phyloP scores from a whole-genome alignment of 805 yeast species.

The Starmerella bombi region DNA sequence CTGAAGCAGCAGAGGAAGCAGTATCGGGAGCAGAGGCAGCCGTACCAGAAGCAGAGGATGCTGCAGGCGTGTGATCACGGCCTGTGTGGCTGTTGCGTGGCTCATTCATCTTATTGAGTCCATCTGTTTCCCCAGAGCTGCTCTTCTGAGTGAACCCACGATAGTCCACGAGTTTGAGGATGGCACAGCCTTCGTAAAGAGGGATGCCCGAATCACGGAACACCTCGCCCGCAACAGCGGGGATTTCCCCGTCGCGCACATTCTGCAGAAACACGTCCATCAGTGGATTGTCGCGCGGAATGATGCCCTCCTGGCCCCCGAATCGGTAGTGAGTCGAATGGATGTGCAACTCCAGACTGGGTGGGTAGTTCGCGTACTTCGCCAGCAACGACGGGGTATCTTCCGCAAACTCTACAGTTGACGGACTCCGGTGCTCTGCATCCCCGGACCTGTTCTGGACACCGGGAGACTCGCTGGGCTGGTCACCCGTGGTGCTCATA shows the following conservation, averaged over 20 bases:
- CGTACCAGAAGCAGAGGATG: background rate
- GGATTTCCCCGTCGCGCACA: conserved; percentile 70
- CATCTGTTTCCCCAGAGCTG: background rate
- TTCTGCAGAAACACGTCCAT: conserved; percentile 63
- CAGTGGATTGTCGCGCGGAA: conserved; percentile 66
- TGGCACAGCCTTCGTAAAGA: conserved; percentile 81
- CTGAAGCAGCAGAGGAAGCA: too few species aligned
- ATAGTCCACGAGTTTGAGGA: conserved; percentile 78
- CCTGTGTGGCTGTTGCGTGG: background rate
- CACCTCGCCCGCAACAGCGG: conserved; percentile 80
- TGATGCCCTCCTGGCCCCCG: conserved; percentile 78
- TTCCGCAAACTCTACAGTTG: conserved; percentile 38
- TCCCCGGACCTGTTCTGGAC: too few species aligned
- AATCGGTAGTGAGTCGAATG: conserved; percentile 85
- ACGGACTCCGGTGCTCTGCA: too few species aligned
- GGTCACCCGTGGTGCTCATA: too few species aligned
- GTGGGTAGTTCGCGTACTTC: conserved; percentile 63
- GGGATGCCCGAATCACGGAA: conserved; percentile 73
- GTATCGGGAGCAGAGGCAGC: too few species aligned
- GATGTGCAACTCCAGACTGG: conserved; percentile 79
- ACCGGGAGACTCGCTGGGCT: too few species aligned
- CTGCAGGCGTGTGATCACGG: background rate
- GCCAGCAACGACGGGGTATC: conserved; percentile 58
- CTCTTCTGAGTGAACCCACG: conserved; percentile 32
- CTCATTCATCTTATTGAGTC: background rate